A percentile compares a stretch with the other conserved stretches of the same genome.
phyloP scores from a whole-genome alignment of 177 flowering plant species.

The Vitis hybrid region DNA sequence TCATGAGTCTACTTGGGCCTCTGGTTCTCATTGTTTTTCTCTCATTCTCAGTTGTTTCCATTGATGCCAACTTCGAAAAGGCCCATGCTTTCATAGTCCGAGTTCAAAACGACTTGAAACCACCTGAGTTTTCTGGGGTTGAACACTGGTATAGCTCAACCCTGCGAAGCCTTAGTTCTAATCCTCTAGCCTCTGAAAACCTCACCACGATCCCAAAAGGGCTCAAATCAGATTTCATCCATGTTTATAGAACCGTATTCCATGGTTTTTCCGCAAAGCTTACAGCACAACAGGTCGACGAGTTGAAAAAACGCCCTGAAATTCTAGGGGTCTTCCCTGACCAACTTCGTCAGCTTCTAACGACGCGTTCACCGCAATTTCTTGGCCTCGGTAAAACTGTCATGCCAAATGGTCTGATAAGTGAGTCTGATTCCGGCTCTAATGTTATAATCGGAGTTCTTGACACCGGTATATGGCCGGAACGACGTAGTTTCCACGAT shows the following conservation, averaged over 20 bases:
- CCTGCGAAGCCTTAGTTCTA: conserved; percentile 18
- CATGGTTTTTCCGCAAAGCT: conserved; percentile 54
- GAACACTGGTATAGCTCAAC: conserved; percentile 57
- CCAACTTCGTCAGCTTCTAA: conserved; percentile 33
- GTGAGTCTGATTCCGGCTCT: conserved; percentile 38
- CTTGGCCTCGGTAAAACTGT: conserved; percentile 29
- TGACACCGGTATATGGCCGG: conserved; percentile 65
- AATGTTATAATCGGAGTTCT: conserved; percentile 44
- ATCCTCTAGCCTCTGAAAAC: background rate
- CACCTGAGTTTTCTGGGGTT: conserved; percentile 27
- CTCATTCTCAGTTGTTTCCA: background rate
- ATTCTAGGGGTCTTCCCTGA: conserved; percentile 41
- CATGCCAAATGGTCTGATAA: conserved; percentile 1
- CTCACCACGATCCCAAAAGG: background rate
- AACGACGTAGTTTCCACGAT: conserved; percentile 46
- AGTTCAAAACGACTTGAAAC: conserved; percentile 46
- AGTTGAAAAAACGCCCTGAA: conserved; percentile 24
- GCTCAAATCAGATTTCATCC: conserved; percentile 18
- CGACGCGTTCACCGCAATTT: conserved; percentile 50
- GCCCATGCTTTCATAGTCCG: conserved; percentile 40
- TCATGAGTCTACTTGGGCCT: conserved; percentile 12
- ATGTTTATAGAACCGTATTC: conserved; percentile 50
- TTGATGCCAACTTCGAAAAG: background rate
- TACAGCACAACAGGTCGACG: conserved; percentile 25
- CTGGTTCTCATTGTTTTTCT: background rate